Evolutionary conservation across 2,329 filamentous ascomycete genomes (phyloP).

Genomic region (Whalleya microplaca): DNA sequence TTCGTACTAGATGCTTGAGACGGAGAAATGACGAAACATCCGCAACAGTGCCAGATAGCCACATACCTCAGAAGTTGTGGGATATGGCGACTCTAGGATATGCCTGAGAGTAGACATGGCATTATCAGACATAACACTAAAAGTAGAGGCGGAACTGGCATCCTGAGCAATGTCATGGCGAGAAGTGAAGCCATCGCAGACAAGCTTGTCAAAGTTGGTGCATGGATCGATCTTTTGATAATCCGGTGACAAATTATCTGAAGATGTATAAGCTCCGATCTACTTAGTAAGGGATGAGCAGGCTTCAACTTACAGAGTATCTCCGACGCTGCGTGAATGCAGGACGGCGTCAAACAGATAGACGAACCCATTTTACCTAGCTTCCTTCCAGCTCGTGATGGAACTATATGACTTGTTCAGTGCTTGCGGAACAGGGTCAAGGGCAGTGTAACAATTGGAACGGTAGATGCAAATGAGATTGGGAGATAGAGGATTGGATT

Average conservation of each 20-base stretch:
- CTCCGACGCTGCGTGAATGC: slow-evolving; percentile 65
- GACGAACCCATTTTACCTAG: slow-evolving; percentile 30
- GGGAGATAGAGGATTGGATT: no score
- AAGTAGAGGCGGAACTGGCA: slow-evolving; percentile 62
- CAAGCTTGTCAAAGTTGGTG: slow-evolving; percentile 68
- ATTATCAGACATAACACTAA: slow-evolving; percentile 63
- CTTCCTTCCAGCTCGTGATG: slow-evolving; percentile 20
- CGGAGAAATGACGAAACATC: no score
- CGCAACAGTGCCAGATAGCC: neutral
- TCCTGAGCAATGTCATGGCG: slow-evolving; percentile 68
- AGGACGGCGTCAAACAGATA: slow-evolving; percentile 61
- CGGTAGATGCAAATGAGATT: no score
- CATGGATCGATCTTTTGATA: slow-evolving; percentile 69
- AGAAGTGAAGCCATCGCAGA: slow-evolving; percentile 69
- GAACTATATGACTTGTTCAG: slow-evolving; percentile 9
- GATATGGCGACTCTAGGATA: slow-evolving; percentile 64
- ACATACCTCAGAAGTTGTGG: slow-evolving; percentile 42
- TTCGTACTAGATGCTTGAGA: no score
- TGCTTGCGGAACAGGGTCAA: neutral
- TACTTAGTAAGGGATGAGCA: neutral
- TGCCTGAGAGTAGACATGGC: slow-evolving; percentile 62
- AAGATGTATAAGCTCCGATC: slow-evolving; percentile 7
- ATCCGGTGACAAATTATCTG: slow-evolving; percentile 61
- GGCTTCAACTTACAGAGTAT: slow-evolving; percentile 49
- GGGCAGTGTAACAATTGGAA: no score